Conservation (phyloP, 2,329 filamentous ascomycete species). For the Alternaria arborescens region DNA sequence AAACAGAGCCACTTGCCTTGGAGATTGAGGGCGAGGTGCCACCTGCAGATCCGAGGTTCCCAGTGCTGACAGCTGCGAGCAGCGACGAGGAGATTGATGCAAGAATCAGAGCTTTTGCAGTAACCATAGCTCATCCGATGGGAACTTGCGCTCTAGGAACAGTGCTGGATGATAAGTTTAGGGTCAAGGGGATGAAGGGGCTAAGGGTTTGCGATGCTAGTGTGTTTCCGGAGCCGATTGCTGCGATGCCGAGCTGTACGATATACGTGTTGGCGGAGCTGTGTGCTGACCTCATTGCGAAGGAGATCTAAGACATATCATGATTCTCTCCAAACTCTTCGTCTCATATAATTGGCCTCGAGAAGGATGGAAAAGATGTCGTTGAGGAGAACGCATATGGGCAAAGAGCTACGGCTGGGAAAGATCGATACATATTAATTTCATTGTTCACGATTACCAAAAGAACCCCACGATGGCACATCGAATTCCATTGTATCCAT, state of each 20-base stretch:
- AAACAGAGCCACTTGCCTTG: slow-evolving; percentile 20
- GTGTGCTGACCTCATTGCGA: slow-evolving; percentile 31
- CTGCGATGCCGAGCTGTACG: slow-evolving; percentile 31
- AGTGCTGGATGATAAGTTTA: slow-evolving; percentile 29
- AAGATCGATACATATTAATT: not conserved
- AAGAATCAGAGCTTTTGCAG: slow-evolving; percentile 18
- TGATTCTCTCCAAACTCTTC: not conserved
- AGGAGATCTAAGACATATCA: not conserved
- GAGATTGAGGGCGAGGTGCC: slow-evolving; percentile 24
- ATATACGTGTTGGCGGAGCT: slow-evolving; percentile 34
- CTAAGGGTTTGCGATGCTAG: slow-evolving; percentile 30
- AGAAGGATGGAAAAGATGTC: not conserved
- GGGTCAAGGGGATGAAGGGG: slow-evolving; percentile 15
- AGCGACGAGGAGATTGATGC: slow-evolving; percentile 39
- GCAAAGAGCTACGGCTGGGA: not conserved
- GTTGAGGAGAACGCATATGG: not conserved
- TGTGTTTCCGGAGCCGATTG: slow-evolving; percentile 30
- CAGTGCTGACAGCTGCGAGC: slow-evolving; percentile 18
- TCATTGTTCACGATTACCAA: not conserved
- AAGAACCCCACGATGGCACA: not conserved
- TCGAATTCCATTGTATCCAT: not conserved
- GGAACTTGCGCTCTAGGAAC: slow-evolving; percentile 32
- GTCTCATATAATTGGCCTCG: not conserved
- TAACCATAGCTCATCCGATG: slow-evolving; percentile 22
- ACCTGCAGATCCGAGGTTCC: slow-evolving; percentile 17